Conservation (phyloP, 148 eudicot species). For the Pharnaceum exiguum region DNA sequence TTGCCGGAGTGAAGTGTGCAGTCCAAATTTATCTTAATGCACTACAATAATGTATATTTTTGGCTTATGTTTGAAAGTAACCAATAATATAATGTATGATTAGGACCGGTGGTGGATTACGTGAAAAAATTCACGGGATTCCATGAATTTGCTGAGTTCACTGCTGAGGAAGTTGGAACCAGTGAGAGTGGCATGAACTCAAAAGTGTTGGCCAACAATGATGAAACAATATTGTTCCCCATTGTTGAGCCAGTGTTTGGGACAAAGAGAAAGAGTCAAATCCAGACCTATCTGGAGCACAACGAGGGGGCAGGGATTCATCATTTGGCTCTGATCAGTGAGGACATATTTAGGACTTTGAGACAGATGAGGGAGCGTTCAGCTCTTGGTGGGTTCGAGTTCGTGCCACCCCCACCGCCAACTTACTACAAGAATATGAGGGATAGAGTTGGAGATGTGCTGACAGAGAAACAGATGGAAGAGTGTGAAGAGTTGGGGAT, state of each 20-base stretch:
- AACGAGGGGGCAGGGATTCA: conserved; percentile 92
- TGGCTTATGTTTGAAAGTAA: no score
- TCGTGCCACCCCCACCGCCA: conserved; percentile 93
- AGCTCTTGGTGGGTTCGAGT: conserved; percentile 82
- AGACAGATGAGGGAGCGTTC: conserved; percentile 89
- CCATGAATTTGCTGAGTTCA: conserved; percentile 89
- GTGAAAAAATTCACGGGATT: conserved; percentile 74
- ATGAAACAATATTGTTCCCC: conserved; percentile 70
- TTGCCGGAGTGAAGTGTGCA: no score
- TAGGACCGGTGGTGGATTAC: conserved; percentile 54
- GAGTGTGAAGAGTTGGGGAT: conserved; percentile 91
- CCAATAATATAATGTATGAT: no score
- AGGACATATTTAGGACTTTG: conserved; percentile 73
- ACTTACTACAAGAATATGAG: conserved; percentile 77
- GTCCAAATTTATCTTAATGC: no score
- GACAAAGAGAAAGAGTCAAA: conserved; percentile 90
- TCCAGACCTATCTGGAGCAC: conserved; percentile 91
- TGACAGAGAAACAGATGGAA: conserved; percentile 75
- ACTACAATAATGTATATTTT: no score
- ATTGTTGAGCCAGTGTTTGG: conserved; percentile 84
- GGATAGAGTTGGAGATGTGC: conserved; percentile 55
- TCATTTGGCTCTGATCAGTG: conserved; percentile 70
- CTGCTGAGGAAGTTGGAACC: conserved; percentile 87
- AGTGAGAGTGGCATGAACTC: conserved; percentile 88
- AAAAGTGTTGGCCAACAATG: conserved; percentile 65